Evolutionary conservation across 345 rosid species (phyloP), one percentile per base, ranked within the genome.

Genomic region (Combretum micranthum): DNA sequence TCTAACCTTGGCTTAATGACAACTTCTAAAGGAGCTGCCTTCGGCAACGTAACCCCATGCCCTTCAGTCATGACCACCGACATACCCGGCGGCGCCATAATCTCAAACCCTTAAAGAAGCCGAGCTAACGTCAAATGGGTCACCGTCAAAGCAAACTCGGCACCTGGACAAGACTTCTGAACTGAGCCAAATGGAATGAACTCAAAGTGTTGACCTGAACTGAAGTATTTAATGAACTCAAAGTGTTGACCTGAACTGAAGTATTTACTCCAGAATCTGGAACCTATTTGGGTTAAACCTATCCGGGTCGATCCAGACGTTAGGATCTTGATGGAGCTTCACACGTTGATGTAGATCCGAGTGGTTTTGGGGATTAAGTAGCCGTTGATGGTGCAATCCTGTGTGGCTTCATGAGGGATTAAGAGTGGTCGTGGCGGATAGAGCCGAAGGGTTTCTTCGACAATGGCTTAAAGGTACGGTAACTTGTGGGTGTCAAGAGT

Each of bases 1-100:
- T 13, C n/a, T 47, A 72, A 63, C 47, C 69, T 69, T 10, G 63
- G 66, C 2, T 52, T 46, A 16, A 67, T 50, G 19, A 50, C 19
- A 25, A 63, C 65, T 42, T 72, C 76, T 20, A 72, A 53, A 16
- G 71, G 66, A 39, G 62, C 59, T 18, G 65, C 72, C 51, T 67
- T 72, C 1, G 71, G 69, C 59, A 67, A 42, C 12, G 68, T 63
- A 13, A 72, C 52, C 17, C 76, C 56, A 15, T 62, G 2, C 26
- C 72, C 72, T 60, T 59, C 66, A 10, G 59, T 63, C 69, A 64
- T 72, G 55, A 67, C 69, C 23, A 72, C 56, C 8, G 65, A 55
- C 54, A 42, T 50, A 18, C 52, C 56, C 14, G 12, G 16, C 10
- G 58, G 63, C n/a, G 66, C 51, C 5, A 50, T 12, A 23, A 63